A percentile compares a stretch with the other conserved stretches of the same genome.
phyloP scores from a whole-genome alignment of 768 basidiomycete species.

The Serpula lacrymans region DNA sequence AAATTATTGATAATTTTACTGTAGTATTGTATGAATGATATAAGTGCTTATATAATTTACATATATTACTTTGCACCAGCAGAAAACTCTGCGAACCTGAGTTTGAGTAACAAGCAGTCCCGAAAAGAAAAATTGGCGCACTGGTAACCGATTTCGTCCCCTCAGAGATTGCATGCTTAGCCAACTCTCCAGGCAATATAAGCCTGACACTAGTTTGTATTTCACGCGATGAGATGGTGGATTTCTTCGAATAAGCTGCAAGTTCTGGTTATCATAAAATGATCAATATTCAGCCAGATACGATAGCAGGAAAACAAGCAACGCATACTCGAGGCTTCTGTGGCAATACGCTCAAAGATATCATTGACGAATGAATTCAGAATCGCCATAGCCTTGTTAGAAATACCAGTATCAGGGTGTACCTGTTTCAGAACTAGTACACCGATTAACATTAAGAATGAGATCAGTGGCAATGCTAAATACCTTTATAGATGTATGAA shows the following conservation, averaged over 20 bases:
- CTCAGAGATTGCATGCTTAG: conserved; percentile 87
- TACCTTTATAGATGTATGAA: conserved; percentile 83
- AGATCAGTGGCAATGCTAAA: background rate
- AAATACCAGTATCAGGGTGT: conserved; percentile 92
- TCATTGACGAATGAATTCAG: conserved; percentile 84
- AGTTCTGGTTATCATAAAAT: conserved; percentile 46
- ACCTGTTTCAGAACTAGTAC: conserved; percentile 78
- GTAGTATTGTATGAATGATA: too few species aligned
- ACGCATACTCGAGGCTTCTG: conserved; percentile 62
- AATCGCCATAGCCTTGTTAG: conserved; percentile 85
- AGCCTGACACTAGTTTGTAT: conserved; percentile 83
- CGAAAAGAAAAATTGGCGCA: conserved; percentile 20
- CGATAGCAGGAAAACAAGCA: background rate
- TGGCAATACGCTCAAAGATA: conserved; percentile 78
- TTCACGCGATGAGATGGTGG: conserved; percentile 88
- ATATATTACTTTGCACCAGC: conserved; percentile 49
- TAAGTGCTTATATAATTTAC: too few species aligned
- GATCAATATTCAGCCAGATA: background rate
- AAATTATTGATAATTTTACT: too few species aligned
- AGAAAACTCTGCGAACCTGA: conserved; percentile 48
- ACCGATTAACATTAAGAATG: background rate
- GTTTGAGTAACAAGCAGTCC: conserved; percentile 7
- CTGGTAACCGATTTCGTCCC: conserved; percentile 74
- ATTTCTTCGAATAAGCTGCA: conserved; percentile 85
- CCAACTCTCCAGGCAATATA: conserved; percentile 82